A percentile compares a stretch with the other conserved stretches of the same genome.
phyloP scores from a whole-genome alignment of 2,329 filamentous ascomycete genomes.

The Pseudovirgaria hyperparasitica region DNA sequence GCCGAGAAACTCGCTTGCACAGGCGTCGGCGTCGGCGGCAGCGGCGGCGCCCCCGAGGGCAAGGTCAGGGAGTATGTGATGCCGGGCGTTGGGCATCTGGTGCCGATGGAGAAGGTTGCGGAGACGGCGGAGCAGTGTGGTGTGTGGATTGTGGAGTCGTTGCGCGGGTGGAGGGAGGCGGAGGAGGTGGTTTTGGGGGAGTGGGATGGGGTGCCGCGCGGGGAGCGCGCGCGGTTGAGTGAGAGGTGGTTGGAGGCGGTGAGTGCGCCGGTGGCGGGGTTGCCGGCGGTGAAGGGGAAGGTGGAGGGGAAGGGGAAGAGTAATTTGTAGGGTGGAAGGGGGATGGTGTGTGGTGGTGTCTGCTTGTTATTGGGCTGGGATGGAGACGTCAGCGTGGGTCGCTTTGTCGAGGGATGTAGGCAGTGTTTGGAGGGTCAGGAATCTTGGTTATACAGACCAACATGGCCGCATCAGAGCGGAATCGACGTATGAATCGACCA shows the following conservation, averaged over 20 bases:
- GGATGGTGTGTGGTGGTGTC: conserved; percentile 1
- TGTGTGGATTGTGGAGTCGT: conserved; percentile 26
- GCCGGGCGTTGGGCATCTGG: conserved; percentile 58
- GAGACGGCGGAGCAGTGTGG: conserved; percentile 46
- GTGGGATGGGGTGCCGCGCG: conserved; percentile 17
- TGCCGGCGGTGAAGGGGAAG: conserved; percentile 6
- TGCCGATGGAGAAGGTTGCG: conserved; percentile 67
- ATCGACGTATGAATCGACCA: too few species aligned
- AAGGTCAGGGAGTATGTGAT: conserved; percentile 55
- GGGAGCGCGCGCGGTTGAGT: conserved; percentile 15
- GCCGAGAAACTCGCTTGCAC: conserved; percentile 51
- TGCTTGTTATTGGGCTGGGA: conserved; percentile 6
- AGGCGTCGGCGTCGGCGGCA: conserved; percentile 54
- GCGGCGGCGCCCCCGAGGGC: conserved; percentile 49
- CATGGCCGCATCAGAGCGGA: too few species aligned
- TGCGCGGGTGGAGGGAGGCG: conserved; percentile 23
- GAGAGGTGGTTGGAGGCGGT: conserved; percentile 19
- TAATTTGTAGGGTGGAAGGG: conserved; percentile 11
- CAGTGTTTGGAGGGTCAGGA: too few species aligned
- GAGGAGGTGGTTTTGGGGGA: conserved; percentile 18
- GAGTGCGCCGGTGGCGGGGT: conserved; percentile 6
- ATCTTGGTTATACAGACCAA: too few species aligned
- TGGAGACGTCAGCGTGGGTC: conserved; percentile 5
- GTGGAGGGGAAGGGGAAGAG: conserved; percentile 10
- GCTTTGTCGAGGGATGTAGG: too few species aligned